A percentile compares a stretch with the other conserved stretches of the same genome.
These are phyloP conservation scores for Suillus discolor DNA, from an alignment of 768 basidiomycete species.

Conservation along the genomic window DNA sequence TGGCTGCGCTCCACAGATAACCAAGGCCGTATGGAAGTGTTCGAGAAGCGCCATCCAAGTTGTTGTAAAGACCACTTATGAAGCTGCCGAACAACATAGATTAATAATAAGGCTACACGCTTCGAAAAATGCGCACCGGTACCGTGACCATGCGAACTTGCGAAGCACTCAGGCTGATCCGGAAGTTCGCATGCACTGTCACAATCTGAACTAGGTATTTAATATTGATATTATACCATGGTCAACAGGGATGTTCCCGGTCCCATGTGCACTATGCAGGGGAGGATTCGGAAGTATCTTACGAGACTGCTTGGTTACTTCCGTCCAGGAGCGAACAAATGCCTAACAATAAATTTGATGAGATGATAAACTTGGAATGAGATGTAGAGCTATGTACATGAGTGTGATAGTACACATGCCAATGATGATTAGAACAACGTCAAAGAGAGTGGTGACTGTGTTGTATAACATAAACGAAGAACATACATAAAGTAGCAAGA, in stretches of 20 bases:
- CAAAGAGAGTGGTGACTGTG: background rate
- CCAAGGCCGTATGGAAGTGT: constrained; percentile 5
- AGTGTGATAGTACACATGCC: background rate
- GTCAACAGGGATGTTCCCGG: background rate
- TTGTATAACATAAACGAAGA: background rate
- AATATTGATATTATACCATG: too few relatives aligned
- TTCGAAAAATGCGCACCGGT: background rate
- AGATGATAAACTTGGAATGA: background rate
- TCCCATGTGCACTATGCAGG: background rate
- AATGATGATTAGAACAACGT: constrained; percentile 4
- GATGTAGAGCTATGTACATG: background rate
- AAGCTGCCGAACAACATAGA: constrained; percentile 14
- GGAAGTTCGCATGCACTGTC: too few relatives aligned
- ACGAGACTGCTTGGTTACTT: background rate
- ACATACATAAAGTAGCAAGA: constrained; percentile 2
- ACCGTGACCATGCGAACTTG: background rate
- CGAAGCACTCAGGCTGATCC: background rate
- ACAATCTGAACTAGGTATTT: background rate
- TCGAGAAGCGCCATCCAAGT: constrained; percentile 11
- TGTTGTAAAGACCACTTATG: constrained; percentile 10
- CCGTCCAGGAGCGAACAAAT: background rate
- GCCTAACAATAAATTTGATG: background rate
- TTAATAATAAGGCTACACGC: background rate
- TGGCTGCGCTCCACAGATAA: constrained; percentile 15
- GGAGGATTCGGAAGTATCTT: background rate